These are phyloP conservation scores for Amanita subjunquillea DNA, from an alignment of 768 basidiomycete genomes.

Conservation along the genomic window DNA sequence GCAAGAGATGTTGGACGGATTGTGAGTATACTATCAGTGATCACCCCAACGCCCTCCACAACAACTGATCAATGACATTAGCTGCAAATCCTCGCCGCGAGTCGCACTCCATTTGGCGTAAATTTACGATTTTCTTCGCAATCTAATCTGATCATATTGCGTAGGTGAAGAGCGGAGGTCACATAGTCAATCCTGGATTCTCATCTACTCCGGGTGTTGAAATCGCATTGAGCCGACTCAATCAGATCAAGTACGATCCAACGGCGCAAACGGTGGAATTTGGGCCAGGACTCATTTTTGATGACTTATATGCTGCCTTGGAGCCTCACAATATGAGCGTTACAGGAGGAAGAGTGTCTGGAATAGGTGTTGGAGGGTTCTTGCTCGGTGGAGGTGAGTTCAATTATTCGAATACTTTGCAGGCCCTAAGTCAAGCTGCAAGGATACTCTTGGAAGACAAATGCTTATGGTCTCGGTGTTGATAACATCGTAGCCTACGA, in stretches of 20 bases:
- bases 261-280: not conserved
- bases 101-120: not conserved
- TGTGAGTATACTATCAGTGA: not conserved
- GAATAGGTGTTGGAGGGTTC: too few species aligned
- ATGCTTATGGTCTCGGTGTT: not conserved
- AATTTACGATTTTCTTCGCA: not conserved
- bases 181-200: slow-evolving; percentile 22
- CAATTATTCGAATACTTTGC: not conserved
- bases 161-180: slow-evolving; percentile 43
- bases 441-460: not conserved
- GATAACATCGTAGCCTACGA: not conserved
- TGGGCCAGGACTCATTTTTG: not conserved
- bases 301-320: not conserved
- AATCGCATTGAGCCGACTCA: not conserved
- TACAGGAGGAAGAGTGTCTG: too few species aligned
- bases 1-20: not conserved
- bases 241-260: not conserved
- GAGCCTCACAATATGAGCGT: too few species aligned
- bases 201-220: not conserved
- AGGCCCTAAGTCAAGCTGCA: not conserved
- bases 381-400: not conserved
- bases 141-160: not conserved
- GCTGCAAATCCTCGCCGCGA: not conserved
- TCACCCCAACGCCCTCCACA: not conserved
- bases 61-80: not conserved